Evolutionary conservation across 2,329 filamentous ascomycete genomes (phyloP).

Genomic region (Penicillium sp.): DNA sequence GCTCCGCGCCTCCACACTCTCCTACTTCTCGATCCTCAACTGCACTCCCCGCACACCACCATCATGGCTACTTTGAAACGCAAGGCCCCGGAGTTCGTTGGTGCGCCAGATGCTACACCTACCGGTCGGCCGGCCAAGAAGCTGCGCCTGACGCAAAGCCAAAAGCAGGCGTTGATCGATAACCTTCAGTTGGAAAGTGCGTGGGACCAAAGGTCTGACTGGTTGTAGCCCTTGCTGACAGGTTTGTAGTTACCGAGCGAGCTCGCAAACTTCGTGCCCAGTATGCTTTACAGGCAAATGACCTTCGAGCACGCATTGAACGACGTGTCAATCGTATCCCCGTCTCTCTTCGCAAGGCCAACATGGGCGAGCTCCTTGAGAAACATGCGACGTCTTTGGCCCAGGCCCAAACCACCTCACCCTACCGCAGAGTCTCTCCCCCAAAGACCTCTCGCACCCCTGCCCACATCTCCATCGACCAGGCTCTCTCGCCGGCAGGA

Average conservation of each 20-base stretch:
- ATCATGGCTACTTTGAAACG: slow-evolving; percentile 43
- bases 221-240: slow-evolving; percentile 9
- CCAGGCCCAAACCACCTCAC: slow-evolving; percentile 29
- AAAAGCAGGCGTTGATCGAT: slow-evolving; percentile 84
- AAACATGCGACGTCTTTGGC: slow-evolving; percentile 42
- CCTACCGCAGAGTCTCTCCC: slow-evolving; percentile 32
- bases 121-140: slow-evolving; percentile 60
- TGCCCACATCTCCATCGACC: slow-evolving; percentile 31
- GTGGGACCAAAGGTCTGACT: slow-evolving; percentile 29
- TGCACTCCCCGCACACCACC: slow-evolving; percentile 3
- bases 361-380: slow-evolving; percentile 74
- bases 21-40: slow-evolving; percentile 4
- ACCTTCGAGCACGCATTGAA: slow-evolving; percentile 80
- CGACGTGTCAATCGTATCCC: slow-evolving; percentile 93
- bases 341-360: slow-evolving; percentile 69
- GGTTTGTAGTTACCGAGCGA: slow-evolving; percentile 70
- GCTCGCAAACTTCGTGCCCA: slow-evolving; percentile 83
- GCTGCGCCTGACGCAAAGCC: slow-evolving; percentile 61
- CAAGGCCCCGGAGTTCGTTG: slow-evolving; percentile 39
- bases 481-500: slow-evolving; percentile 28
- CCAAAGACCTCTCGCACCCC: slow-evolving; percentile 31
- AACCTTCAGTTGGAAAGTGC: slow-evolving; percentile 85
- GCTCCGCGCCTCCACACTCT: slow-evolving; percentile 20
- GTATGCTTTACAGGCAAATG: slow-evolving; percentile 83
- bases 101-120: slow-evolving; percentile 36